A percentile compares a stretch with the other conserved stretches of the same genome.
Conservation (phyloP, 805 yeast species). For the Candida yuanshanica region DNA sequence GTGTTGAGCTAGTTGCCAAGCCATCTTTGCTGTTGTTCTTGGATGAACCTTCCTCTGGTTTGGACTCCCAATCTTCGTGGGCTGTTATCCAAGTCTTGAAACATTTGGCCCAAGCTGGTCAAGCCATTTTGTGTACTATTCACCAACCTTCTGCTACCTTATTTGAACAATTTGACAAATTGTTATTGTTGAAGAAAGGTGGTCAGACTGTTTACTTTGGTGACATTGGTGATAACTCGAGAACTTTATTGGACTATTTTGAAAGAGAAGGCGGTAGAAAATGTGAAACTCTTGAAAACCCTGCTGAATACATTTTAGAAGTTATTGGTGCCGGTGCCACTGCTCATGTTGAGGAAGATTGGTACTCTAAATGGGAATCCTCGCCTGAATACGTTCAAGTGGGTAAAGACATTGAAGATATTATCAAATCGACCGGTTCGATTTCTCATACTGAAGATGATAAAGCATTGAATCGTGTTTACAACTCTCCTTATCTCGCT, state of each 20-base stretch:
- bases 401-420: constrained; percentile 49
- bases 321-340: constrained; percentile 84
- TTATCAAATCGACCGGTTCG: constrained; percentile 54
- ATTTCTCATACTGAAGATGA: constrained; percentile 29
- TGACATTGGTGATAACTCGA: constrained; percentile 56
- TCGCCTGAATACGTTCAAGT: constrained; percentile 59
- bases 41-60: too few species aligned
- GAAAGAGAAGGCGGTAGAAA: constrained; percentile 58
- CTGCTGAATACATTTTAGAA: constrained; percentile 91
- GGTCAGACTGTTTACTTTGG: constrained; percentile 76
- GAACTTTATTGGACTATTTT: constrained; percentile 56
- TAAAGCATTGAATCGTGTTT: constrained; percentile 26
- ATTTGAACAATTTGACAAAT: constrained; percentile 71
- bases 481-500: constrained; percentile 36
- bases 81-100: too few species aligned
- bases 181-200: constrained; percentile 63
- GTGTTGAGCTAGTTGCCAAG: too few species aligned
- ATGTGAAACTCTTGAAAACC: constrained; percentile 68
- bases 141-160: constrained; percentile 64
- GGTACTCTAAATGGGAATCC: constrained; percentile 69
- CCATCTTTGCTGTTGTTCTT: too few species aligned
- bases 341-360: constrained; percentile 68
- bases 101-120: too few species aligned
- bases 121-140: not conserved
- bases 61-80: too few species aligned